Evolutionary conservation across 2,329 filamentous ascomycete species (phyloP), one percentile per base, ranked within the genome.

Genomic region (Penicillium sp.): DNA sequence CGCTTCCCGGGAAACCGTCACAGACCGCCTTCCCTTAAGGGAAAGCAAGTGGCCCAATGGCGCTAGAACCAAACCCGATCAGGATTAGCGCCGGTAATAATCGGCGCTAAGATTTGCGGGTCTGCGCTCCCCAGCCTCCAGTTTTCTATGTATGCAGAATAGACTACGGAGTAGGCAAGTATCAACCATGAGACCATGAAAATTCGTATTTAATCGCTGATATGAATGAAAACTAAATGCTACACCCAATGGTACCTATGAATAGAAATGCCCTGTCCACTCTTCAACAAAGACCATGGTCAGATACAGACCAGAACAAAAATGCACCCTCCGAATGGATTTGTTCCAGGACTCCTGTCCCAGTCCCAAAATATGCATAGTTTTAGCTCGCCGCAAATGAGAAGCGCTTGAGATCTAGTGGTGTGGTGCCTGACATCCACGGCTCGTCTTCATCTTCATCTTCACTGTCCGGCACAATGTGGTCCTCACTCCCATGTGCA

Each of bases 391-490:
- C 54, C 18, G 60, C 57, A 58, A 70, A 73, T 23, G 66, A 66
- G 56, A 72, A 73, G 33, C 60, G 63, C 50, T 67, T 64, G 25
- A 73, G 56, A 53, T 72, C 62, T 44, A 73, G 60, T 31, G 56
- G 44, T 12, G 60, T 50, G 2, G 60, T 50, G 3, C 55, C 53
- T 27, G 49, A 51, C 23, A 43, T 48, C 23, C 51, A 56, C 2
- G 45, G 37, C 28, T 51, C 52, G 6, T 48, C 51, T 15, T 63
- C 63, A 8, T 64, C 64, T 12, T 69, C 65, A 3, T 74, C 75
- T 37, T 80, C 77, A 43, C 75, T 79, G 49, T 76, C 71, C 18
- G 75, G 76, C 33, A 79, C 61, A 18, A 81, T 73, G 32, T 74
- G 58, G 55, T 81, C 78, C 56, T 81, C 78, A 51, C 78, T 80